These are phyloP conservation scores for Luffa acutangula DNA, from an alignment of 306 rosid genomes.

Conservation along the genomic window DNA sequence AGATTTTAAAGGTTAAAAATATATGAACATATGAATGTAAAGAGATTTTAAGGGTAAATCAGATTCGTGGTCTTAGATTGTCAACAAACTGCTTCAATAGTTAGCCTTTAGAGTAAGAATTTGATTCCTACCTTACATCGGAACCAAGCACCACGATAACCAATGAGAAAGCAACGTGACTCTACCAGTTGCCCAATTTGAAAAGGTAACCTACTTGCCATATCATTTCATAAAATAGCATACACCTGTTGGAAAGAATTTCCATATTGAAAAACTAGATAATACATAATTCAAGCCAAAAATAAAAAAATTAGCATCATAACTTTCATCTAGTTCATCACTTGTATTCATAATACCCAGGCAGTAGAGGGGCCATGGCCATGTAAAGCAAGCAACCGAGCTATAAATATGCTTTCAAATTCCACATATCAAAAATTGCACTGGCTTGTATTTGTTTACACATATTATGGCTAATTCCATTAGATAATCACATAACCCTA, in stretches of 20 bases:
- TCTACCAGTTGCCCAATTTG: conserved; percentile 45
- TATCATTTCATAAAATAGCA: not conserved
- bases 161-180: conserved; percentile 33
- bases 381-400: not conserved
- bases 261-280: not conserved
- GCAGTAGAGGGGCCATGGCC: not conserved
- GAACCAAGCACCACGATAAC: conserved; percentile 92
- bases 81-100: not conserved
- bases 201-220: conserved; percentile 38
- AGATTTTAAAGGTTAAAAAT: not conserved
- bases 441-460: not conserved
- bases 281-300: not conserved
- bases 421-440: not conserved
- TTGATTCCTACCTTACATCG: conserved; percentile 51
- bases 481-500: not conserved
- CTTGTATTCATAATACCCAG: not conserved
- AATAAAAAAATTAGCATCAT: no score
- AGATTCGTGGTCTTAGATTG: not conserved
- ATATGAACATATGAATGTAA: not conserved
- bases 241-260: not conserved
- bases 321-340: not conserved
- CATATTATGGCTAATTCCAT: not conserved
- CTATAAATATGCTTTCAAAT: not conserved
- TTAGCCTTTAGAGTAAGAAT: not conserved
- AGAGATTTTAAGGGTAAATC: not conserved